Evolutionary conservation across 768 basidiomycete genomes (phyloP).

Genomic region (Pulveroboletus sp.): DNA sequence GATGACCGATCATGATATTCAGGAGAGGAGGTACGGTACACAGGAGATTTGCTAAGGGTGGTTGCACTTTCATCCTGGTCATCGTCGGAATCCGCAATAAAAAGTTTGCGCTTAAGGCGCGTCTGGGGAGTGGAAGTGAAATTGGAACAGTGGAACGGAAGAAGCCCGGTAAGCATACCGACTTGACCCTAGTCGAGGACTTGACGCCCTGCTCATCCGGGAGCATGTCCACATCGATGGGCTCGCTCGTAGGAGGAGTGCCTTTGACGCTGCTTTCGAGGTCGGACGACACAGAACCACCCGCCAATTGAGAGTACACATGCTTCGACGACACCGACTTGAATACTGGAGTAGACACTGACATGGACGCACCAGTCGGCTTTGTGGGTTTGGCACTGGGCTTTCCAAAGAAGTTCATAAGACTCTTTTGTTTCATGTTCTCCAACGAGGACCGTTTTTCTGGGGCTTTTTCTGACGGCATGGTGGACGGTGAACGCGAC

Average conservation of each 20-base stretch:
- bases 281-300: conserved; percentile 43
- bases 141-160: neutral
- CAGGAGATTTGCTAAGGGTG: conserved; percentile 7
- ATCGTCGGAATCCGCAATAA: conserved; percentile 71
- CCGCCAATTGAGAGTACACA: conserved; percentile 38
- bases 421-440: conserved; percentile 64
- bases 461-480: conserved; percentile 15
- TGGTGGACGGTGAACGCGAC: conserved; percentile 11
- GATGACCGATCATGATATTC: conserved; percentile 24
- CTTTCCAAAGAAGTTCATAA: conserved; percentile 63
- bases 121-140: conserved; percentile 22
- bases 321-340: conserved; percentile 28
- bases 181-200: conserved; percentile 28
- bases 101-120: conserved; percentile 61
- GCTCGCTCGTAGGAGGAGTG: conserved; percentile 76
- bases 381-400: conserved; percentile 15
- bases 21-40: conserved; percentile 26
- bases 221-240: conserved; percentile 72
- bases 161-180: conserved; percentile 25
- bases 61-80: conserved; percentile 31
- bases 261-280: conserved; percentile 42
- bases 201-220: conserved; percentile 43
- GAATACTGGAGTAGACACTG: conserved; percentile 28
- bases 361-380: conserved; percentile 27
- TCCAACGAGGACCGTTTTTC: conserved; percentile 40